phyloP scores from a whole-genome alignment of 371 early-diverging fungal genomes.

The Mucor racemosus region DNA sequence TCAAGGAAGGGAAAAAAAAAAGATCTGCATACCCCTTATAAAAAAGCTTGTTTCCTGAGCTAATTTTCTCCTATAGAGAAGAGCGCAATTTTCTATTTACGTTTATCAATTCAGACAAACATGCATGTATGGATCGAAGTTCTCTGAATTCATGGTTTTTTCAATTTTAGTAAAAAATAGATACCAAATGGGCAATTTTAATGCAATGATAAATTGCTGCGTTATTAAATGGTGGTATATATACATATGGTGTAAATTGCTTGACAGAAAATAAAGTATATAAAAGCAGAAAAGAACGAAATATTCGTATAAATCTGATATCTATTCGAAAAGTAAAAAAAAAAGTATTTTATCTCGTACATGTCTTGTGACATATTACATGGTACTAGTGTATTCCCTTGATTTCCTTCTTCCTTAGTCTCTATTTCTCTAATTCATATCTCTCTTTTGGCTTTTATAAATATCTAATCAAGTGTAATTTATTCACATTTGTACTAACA shows the following conservation, averaged over 20 bases:
- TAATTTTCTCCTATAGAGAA: no score
- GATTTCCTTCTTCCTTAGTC: not conserved
- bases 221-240: not conserved
- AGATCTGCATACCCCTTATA: constrained; percentile 2
- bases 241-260: no score
- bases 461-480: not conserved
- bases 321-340: no score
- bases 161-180: constrained; percentile 7
- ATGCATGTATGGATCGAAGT: not conserved
- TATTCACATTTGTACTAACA: not conserved
- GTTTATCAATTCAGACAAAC: not conserved
- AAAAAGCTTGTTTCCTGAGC: not conserved
- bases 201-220: not conserved
- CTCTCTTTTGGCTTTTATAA: no score
- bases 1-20: not conserved
- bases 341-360: no score
- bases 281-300: not conserved
- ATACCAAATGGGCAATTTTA: not conserved
- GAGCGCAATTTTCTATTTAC: constrained; percentile 6
- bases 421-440: not conserved
- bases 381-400: not conserved
- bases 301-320: no score
- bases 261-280: not conserved
- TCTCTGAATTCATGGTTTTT: not conserved
- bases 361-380: not conserved